Percentiles rank a stretch among this genome's conserved stretches.
Conservation (phyloP, 2,329 filamentous ascomycete species). For the Pestalotiopsis fici region DNA sequence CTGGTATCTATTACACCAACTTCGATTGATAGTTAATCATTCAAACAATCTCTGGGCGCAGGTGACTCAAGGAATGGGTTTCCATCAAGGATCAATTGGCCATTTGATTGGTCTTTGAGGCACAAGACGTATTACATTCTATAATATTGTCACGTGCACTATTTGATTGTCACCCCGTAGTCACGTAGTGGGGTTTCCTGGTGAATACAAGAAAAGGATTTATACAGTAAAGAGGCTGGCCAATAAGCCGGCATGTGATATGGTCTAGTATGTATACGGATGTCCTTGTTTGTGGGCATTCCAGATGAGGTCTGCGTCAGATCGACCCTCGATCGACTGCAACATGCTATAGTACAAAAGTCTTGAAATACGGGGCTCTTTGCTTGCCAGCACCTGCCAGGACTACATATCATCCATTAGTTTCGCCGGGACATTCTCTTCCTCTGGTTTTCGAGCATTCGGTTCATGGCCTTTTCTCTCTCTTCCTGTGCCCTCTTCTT, state of each 20-base stretch:
- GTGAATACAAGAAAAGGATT: background rate
- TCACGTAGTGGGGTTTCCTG: no score
- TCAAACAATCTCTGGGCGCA: no score
- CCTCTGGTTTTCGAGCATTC: slow-evolving; percentile 7
- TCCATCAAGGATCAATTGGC: no score
- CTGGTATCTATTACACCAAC: no score
- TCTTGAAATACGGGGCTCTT: background rate
- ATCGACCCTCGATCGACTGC: background rate
- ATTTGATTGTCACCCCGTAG: no score
- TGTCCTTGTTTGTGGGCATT: background rate
- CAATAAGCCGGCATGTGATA: background rate
- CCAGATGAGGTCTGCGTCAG: background rate
- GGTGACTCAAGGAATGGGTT: no score
- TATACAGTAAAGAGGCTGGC: background rate
- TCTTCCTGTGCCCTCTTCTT: slow-evolving; percentile 27
- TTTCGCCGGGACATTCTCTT: slow-evolving; percentile 1
- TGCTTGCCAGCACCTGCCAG: background rate
- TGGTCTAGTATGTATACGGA: background rate
- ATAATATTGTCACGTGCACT: no score
- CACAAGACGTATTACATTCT: no score
- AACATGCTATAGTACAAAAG: background rate
- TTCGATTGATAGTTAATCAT: no score
- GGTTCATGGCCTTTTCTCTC: slow-evolving; percentile 38
- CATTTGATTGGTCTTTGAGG: no score
- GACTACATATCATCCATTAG: background rate